Conservation (phyloP, 1,284 basidiomycete species). For the Ustilago tritici region DNA sequence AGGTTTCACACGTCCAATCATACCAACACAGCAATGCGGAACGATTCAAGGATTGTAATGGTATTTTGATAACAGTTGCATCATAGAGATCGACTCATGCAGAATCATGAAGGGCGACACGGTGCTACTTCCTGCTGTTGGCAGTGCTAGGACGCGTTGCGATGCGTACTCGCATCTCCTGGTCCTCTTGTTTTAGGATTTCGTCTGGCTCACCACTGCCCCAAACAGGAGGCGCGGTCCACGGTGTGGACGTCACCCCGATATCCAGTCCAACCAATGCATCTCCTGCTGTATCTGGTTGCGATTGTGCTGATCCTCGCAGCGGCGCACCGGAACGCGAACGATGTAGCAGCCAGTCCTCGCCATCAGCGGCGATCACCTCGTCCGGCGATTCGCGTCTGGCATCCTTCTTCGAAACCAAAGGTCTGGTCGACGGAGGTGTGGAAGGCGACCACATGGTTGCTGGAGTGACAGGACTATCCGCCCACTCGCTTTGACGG, state of each 20-base stretch:
- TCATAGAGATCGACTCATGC: neutral
- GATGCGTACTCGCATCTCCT: slow-evolving; percentile 36
- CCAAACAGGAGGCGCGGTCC: slow-evolving; percentile 26
- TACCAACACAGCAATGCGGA: neutral
- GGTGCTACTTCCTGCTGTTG: neutral
- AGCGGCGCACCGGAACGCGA: slow-evolving; percentile 5
- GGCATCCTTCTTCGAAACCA: slow-evolving; percentile 3
- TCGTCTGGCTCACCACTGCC: slow-evolving; percentile 23
- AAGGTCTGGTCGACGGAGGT: slow-evolving; percentile 7
- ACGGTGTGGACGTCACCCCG: slow-evolving; percentile 9
- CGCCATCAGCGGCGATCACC: neutral
- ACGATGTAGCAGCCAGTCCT: slow-evolving; percentile 11
- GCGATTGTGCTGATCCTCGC: slow-evolving; percentile 3
- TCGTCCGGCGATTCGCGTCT: neutral
- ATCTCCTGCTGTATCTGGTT: neutral
- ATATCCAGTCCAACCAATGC: slow-evolving; percentile 30
- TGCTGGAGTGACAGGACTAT: slow-evolving; percentile 23
- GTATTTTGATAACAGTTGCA: neutral
- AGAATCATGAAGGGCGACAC: neutral
- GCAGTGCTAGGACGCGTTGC: slow-evolving; percentile 10
- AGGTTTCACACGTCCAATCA: no score
- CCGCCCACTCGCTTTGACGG: slow-evolving; percentile 13
- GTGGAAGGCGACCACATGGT: slow-evolving; percentile 28
- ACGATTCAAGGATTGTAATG: neutral
- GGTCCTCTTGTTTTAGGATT: slow-evolving; percentile 23